Percentiles rank a stretch among this genome's conserved stretches.
Conservation (phyloP, 2,329 filamentous ascomycete genomes). For the Aspergillus uvarum region DNA sequence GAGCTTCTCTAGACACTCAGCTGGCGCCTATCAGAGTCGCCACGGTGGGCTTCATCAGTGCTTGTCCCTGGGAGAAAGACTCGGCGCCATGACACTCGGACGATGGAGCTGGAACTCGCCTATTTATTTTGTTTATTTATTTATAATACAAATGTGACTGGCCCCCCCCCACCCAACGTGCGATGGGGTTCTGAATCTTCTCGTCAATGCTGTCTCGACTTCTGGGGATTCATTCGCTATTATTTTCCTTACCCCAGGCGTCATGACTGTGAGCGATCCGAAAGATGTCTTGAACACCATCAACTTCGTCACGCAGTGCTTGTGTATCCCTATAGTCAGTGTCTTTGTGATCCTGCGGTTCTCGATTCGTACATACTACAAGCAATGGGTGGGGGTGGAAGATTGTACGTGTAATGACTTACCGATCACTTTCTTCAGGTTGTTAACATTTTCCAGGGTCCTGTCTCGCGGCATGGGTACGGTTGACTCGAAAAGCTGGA, state of each 20-base stretch:
- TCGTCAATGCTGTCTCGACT: slow-evolving; percentile 1
- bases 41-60: background rate
- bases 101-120: background rate
- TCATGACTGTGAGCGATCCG: slow-evolving; percentile 23
- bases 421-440: background rate
- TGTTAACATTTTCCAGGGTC: slow-evolving; percentile 10
- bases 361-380: slow-evolving; percentile 32
- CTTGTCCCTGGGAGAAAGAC: background rate
- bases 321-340: slow-evolving; percentile 37
- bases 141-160: slow-evolving; percentile 1
- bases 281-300: slow-evolving; percentile 31
- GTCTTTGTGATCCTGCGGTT: slow-evolving; percentile 34
- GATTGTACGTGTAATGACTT: slow-evolving; percentile 31
- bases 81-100: background rate
- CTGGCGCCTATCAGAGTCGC: background rate
- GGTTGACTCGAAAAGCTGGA: background rate
- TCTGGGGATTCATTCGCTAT: background rate
- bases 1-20: background rate
- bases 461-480: slow-evolving; percentile 24
- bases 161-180: background rate
- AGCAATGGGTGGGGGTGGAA: slow-evolving; percentile 32
- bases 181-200: background rate
- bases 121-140: background rate
- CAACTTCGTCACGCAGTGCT: slow-evolving; percentile 37
- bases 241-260: background rate